Conservation (phyloP, 106 monocot species). For the Chionographis japonica region DNA sequence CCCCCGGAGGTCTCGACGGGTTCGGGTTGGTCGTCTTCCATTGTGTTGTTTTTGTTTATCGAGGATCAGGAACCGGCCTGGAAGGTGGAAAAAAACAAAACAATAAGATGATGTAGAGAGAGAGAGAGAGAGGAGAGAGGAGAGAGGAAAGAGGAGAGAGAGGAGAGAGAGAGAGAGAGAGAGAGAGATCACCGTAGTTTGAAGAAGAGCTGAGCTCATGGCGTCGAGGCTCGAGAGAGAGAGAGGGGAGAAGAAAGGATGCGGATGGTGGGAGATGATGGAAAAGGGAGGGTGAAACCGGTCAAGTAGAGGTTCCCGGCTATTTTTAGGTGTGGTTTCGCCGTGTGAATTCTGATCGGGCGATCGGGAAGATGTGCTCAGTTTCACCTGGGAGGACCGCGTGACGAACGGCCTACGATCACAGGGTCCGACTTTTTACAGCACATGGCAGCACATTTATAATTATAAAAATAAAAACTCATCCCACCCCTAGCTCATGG, state of each 20-base stretch:
- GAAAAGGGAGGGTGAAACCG: background rate
- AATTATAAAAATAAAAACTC: too few relatives aligned
- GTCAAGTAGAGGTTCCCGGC: slow-evolving; percentile 8
- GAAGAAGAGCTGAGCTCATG: background rate
- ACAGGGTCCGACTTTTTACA: too few relatives aligned
- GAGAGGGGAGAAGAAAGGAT: background rate
- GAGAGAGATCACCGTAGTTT: background rate
- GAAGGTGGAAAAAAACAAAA: slow-evolving; percentile 11
- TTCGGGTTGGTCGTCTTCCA: slow-evolving; percentile 34
- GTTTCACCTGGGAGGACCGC: too few relatives aligned
- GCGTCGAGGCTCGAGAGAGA: background rate
- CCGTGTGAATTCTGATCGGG: background rate
- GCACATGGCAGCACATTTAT: too few relatives aligned
- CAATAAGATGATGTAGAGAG: background rate
- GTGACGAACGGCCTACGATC: too few relatives aligned
- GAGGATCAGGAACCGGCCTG: background rate
- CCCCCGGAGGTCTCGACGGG: background rate
- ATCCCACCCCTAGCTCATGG: too few relatives aligned
- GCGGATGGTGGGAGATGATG: background rate
- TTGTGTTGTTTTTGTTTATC: background rate
- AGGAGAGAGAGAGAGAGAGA: background rate
- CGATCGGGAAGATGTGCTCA: too few relatives aligned
- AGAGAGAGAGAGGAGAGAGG: background rate
- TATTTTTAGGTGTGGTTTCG: slow-evolving; percentile 9
- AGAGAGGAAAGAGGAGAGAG: background rate